Evolutionary conservation across 164 flowering plant species (phyloP), one percentile per base, ranked within the genome.

Genomic region (Buxus sempervirens): DNA sequence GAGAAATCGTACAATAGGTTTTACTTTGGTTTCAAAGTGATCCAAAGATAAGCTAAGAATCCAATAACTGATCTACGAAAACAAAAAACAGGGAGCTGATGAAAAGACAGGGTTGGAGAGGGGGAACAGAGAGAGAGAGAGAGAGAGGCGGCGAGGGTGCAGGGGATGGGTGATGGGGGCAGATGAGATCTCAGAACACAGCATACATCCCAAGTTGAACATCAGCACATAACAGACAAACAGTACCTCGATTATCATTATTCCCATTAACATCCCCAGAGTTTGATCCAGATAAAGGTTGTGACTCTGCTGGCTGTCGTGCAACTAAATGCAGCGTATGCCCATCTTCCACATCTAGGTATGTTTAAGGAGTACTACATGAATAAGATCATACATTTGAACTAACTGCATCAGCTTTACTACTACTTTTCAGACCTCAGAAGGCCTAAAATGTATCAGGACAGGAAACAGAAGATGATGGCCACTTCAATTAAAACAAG

Each of bases 321-420:
- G 58, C 93, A 64, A 96, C 98, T 62, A 96, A 79, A 77, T 96
- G 99, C 64, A 96, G 78, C 42, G 99, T 96, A 76, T 89, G 81
- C 38, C 97, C 98, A 81, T 83, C 87, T 72, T 96, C 99, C 73
- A 90, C 82, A 74, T 93, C 98, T 95, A 77, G 0, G 49, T 57
- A 58, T 13, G 19, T 79, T 90, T 56, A 83, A 82, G 91, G 71
- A 42, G 60, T 13, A 25, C 57, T 22, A 68, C 66, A 54, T n/a
- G 45, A 12, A 41, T 20, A 36, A 27, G 21, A 27, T 23, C 24
- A 54, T 23, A 23, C 24, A 16, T 42, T 27, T 26, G 48, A 70
- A 16, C 26, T 9, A 2, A 63, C 26, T 9, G 9, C n/a, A 12
- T 9, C 7, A 21, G 5, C 2, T 24, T 7, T n/a, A n/a, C n/a